Evolutionary conservation across 352 stramenopile genomes (phyloP), one percentile per base, ranked within the genome.

Genomic region (Globisporangium okanoganense): DNA sequence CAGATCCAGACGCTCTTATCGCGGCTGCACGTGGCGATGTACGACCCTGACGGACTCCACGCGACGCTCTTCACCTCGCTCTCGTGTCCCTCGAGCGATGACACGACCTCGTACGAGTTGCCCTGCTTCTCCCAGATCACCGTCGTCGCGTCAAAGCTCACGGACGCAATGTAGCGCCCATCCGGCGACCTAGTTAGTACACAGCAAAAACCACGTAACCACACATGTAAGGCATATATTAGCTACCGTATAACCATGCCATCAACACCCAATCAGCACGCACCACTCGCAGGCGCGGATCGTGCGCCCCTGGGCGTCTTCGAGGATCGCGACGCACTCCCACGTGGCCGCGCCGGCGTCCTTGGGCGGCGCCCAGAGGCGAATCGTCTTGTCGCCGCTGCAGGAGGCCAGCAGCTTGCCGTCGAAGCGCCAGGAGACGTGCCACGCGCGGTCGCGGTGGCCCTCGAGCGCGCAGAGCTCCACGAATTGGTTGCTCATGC

Each of bases 1-100:
- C 96, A 99, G 69, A 99, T 94, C 97, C 97, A 99, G 50, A 99
- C 88, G 65, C 87, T 98, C 74, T 99, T 99, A 78, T 99, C 97
- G n/a, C 97, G 82, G 48, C 96, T 97, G 74, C 96, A 99, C 8
- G 93, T 99, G n/a, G 97, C 97, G 29, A 99, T 70, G 45, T 98
- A 89, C 22, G 84, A 78, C 0, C 94, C 97, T 12, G 91, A 97
- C 1, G 80, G 70, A 70, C 95, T 99, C 95, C 96, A 99, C 25
- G 87, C 78, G 16, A 99, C 85, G 71, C 83, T 94, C 72, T 99
- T 99, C 31, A 99, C 93, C 82, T 99, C 97, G 74, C 95, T 98
- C 61, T 99, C 97, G 75, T 99, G 97, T 50, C 97, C 97, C 78
- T 99, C 97, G 2, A 99, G 79, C 66, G 94, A 97, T 38, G 97